Percentiles rank a stretch among this genome's conserved stretches.
Evolutionary conservation across 306 rosid species (phyloP).

Genomic region (Gastrolobium villosum): DNA sequence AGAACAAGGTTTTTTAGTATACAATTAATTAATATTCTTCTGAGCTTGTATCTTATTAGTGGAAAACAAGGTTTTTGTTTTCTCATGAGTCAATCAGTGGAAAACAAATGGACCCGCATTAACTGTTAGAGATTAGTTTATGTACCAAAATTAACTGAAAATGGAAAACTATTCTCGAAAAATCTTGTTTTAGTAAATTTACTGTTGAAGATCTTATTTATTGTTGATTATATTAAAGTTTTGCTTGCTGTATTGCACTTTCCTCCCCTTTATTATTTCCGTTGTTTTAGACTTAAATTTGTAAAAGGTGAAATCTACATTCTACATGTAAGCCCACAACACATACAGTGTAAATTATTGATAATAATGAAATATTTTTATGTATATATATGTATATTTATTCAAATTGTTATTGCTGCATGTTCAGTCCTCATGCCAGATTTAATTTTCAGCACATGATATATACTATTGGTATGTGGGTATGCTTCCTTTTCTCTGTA

Average conservation of each 20-base stretch:
- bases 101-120: slow-evolving; percentile 25
- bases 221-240: background rate
- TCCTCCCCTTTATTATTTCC: background rate
- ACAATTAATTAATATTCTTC: slow-evolving; percentile 1
- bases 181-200: slow-evolving; percentile 13
- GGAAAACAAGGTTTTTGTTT: too few species aligned
- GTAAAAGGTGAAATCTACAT: slow-evolving; percentile 44
- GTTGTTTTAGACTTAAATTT: slow-evolving; percentile 25
- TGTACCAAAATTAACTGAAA: slow-evolving; percentile 36
- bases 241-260: slow-evolving; percentile 45
- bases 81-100: slow-evolving; percentile 44
- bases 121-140: slow-evolving; percentile 32
- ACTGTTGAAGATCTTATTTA: background rate
- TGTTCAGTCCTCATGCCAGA: background rate
- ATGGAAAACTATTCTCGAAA: slow-evolving; percentile 32
- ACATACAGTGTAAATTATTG: slow-evolving; percentile 45
- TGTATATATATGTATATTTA: background rate
- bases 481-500: slow-evolving; percentile 26
- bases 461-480: slow-evolving; percentile 9
- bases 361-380: slow-evolving; percentile 9
- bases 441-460: background rate
- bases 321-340: slow-evolving; percentile 49
- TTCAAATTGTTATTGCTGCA: slow-evolving; percentile 2
- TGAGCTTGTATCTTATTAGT: slow-evolving; percentile 45
- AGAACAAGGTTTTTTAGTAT: slow-evolving; percentile 10